A percentile compares a stretch with the other conserved stretches of the same genome.
Evolutionary conservation across 257 asterid species (phyloP).

Genomic region (Solanum ahanhuiri): DNA sequence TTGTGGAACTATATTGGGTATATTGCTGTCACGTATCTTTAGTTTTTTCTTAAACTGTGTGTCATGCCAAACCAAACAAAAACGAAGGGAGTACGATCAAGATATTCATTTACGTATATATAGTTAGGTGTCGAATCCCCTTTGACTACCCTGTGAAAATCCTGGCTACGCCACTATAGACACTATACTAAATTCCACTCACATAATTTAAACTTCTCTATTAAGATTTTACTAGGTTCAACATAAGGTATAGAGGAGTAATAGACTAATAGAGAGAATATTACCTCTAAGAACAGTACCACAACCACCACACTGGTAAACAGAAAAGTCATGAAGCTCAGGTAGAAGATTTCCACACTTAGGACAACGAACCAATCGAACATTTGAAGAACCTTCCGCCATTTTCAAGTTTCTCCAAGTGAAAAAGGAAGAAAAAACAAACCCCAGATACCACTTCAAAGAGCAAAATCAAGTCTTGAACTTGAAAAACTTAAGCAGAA

Average conservation of each 20-base stretch:
- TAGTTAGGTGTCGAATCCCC: background rate
- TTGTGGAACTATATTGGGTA: background rate
- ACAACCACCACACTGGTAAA: slow-evolving; percentile 92
- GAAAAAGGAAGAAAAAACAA: background rate
- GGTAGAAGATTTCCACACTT: slow-evolving; percentile 84
- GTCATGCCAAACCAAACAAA: background rate
- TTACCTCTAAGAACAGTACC: slow-evolving; percentile 82
- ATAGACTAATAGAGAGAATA: background rate
- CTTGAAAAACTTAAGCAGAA: background rate
- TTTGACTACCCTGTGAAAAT: background rate
- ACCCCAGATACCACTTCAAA: background rate
- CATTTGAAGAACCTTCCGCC: slow-evolving; percentile 49
- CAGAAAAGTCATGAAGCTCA: slow-evolving; percentile 68
- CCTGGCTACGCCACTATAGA: background rate
- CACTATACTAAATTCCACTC: background rate
- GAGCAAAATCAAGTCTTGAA: background rate
- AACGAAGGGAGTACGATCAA: background rate
- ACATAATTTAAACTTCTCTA: background rate
- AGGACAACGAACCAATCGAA: slow-evolving; percentile 85
- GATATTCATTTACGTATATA: background rate
- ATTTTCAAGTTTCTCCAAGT: background rate
- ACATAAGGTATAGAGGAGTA: background rate
- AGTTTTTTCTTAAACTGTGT: background rate
- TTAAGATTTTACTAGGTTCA: background rate
- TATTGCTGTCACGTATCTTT: background rate